Percentiles rank a stretch among this genome's conserved stretches.
Evolutionary conservation across 768 basidiomycete genomes (phyloP).

Genomic region (Gyrodon lividus): DNA sequence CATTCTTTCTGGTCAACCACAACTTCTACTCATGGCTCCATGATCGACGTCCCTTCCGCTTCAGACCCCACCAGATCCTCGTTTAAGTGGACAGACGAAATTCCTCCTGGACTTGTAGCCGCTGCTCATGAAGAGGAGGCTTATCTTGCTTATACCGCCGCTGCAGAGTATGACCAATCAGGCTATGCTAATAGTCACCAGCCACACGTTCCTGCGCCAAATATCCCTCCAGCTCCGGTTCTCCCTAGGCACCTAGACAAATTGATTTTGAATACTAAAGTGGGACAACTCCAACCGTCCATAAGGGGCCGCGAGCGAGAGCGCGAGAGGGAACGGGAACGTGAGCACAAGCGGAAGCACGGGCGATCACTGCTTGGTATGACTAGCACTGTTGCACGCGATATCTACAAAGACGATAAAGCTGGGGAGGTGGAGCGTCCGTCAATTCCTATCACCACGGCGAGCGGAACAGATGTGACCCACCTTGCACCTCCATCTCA

Average conservation of each 20-base stretch:
- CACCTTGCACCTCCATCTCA: slow-evolving; percentile 26
- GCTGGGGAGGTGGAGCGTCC: slow-evolving; percentile 20
- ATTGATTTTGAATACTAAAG: slow-evolving; percentile 75
- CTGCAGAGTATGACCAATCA: slow-evolving; percentile 33
- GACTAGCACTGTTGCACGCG: slow-evolving; percentile 33
- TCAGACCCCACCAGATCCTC: slow-evolving; percentile 30
- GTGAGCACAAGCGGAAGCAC: slow-evolving; percentile 30
- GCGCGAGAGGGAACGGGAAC: slow-evolving; percentile 36
- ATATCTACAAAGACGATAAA: slow-evolving; percentile 25
- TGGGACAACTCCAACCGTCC: slow-evolving; percentile 31
- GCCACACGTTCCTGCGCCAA: slow-evolving; percentile 55
- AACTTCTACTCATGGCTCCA: slow-evolving; percentile 33
- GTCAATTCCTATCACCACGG: slow-evolving; percentile 36
- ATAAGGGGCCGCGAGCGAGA: slow-evolving; percentile 35
- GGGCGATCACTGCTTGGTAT: slow-evolving; percentile 35
- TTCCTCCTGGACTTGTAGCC: slow-evolving; percentile 74
- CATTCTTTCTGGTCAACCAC: slow-evolving; percentile 46
- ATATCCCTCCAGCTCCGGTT: slow-evolving; percentile 83
- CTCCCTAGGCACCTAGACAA: slow-evolving; percentile 92
- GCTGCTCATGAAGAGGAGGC: slow-evolving; percentile 85
- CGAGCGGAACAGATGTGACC: slow-evolving; percentile 39
- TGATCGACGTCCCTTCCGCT: slow-evolving; percentile 25
- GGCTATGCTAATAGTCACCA: slow-evolving; percentile 36
- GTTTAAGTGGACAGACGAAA: slow-evolving; percentile 69
- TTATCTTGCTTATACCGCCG: slow-evolving; percentile 48